Evolutionary conservation across 306 rosid species (phyloP).

Genomic region (Castanea sativa): DNA sequence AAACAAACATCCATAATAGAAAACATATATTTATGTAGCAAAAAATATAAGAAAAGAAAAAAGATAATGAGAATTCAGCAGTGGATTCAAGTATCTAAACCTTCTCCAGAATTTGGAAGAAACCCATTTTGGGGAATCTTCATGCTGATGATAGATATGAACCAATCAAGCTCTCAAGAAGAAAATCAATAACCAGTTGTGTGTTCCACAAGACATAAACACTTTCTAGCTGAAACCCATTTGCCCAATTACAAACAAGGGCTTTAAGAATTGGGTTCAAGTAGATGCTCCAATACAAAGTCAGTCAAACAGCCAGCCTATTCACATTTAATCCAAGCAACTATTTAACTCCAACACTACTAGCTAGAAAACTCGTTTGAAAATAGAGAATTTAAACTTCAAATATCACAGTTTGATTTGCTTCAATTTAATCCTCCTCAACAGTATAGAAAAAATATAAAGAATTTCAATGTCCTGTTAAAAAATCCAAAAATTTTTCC

Average conservation of each 20-base stretch:
- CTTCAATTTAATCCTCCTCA: no score
- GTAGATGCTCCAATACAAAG: slow-evolving; percentile 13
- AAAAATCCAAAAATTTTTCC: no score
- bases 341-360: slow-evolving; percentile 18
- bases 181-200: slow-evolving; percentile 35
- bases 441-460: no score
- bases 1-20: background rate
- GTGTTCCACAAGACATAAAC: slow-evolving; percentile 24
- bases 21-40: background rate
- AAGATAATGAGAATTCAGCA: background rate
- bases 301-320: slow-evolving; percentile 19
- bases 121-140: no score
- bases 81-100: background rate
- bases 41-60: background rate
- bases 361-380: background rate
- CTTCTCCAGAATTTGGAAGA: no score
- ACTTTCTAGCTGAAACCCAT: slow-evolving; percentile 35
- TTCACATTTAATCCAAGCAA: slow-evolving; percentile 26
- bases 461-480: no score
- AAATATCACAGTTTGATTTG: no score
- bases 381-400: no score
- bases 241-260: slow-evolving; percentile 25
- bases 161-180: slow-evolving; percentile 12
- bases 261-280: slow-evolving; percentile 23
- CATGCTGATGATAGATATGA: slow-evolving; percentile 37